Evolutionary conservation across 2,329 filamentous ascomycete genomes (phyloP), one percentile per base, ranked within the genome.

Genomic region (Colletotrichum nymphaeae): DNA sequence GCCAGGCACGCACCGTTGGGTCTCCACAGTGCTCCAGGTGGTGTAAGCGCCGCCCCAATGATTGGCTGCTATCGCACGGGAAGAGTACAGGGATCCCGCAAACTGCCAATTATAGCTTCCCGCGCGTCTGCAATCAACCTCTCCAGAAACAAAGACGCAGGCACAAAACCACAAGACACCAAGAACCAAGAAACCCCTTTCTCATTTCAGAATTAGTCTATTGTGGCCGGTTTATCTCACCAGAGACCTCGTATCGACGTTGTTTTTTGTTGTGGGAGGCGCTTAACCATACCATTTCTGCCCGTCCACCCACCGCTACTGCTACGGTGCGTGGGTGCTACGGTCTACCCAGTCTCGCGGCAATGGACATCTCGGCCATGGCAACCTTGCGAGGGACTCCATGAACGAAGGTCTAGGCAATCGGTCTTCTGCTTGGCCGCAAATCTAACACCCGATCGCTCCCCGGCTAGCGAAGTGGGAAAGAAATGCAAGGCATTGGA

Each of bases 31-130:
- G 72, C 62, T 30, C 60, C 57, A 64, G 69, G 68, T 73, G 62
- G 58, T 62, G 37, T 73, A 67, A 74, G 74, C 72, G 74, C 74
- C 65, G 65, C 46, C 19, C 5, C 12, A 57, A 37, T 62, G 58
- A 75, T 75, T 75, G 74, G 74, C 68, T 49, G 53, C 6, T 52
- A 63, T 63, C 12, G 22, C 9, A 63, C 56, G 28, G 57, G 24
- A 71, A 30, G 32, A 22, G 26, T n/a, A 46, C 74, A 67, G 59
- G 68, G 65, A 60, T n/a, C 26, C 30, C 52, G 53, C 16, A 5
- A 24, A 22, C 69, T 66, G 67, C 74, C 74, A 75, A 75, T 75
- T 49, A 71, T 75, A 73, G 57, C 65, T 69, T 73, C 65, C 69
- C 74, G 74, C 74, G 74, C 74, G 74, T 75, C 69, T 76, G 55